A percentile compares a stretch with the other conserved stretches of the same genome.
Evolutionary conservation across 768 basidiomycete species (phyloP).

Genomic region (Serendipita sp.): DNA sequence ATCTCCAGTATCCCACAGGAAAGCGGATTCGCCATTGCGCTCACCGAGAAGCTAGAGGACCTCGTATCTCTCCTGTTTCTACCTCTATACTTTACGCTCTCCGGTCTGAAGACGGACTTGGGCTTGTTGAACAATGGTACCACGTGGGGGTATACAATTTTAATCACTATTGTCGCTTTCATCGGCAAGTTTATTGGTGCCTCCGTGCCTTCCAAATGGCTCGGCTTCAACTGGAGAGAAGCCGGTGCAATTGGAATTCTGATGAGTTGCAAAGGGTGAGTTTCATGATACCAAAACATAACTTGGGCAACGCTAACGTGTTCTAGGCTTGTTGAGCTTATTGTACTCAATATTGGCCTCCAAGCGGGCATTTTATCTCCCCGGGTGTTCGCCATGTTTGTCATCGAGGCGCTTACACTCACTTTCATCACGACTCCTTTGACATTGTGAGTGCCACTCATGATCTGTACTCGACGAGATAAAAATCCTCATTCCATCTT

Average conservation of each 20-base stretch:
- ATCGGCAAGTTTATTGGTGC: slow-evolving; percentile 64
- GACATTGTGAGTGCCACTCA: slow-evolving; percentile 24
- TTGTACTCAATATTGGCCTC: slow-evolving; percentile 80
- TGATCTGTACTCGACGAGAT: no score
- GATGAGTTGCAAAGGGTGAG: slow-evolving; percentile 82
- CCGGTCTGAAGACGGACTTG: slow-evolving; percentile 67
- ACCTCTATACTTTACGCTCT: slow-evolving; percentile 66
- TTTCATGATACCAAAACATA: slow-evolving; percentile 4
- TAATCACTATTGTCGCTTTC: slow-evolving; percentile 63
- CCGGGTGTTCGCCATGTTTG: slow-evolving; percentile 67
- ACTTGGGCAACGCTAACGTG: not conserved
- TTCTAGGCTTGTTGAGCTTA: slow-evolving; percentile 48
- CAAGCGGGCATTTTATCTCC: slow-evolving; percentile 36
- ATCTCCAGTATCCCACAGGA: slow-evolving; percentile 61
- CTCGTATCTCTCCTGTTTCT: slow-evolving; percentile 59
- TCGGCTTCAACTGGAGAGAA: slow-evolving; percentile 61
- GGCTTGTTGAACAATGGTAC: slow-evolving; percentile 56
- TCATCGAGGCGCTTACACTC: slow-evolving; percentile 56
- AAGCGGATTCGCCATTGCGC: slow-evolving; percentile 59
- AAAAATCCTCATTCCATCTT: no score
- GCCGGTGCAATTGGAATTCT: slow-evolving; percentile 66
- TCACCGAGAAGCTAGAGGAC: slow-evolving; percentile 80
- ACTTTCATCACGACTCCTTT: slow-evolving; percentile 79
- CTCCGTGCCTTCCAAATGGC: slow-evolving; percentile 34
- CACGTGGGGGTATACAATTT: slow-evolving; percentile 66